Evolutionary conservation across 2,329 filamentous ascomycete genomes (phyloP), one percentile per base, ranked within the genome.

Genomic region (Pseudogymnoascus sp.): DNA sequence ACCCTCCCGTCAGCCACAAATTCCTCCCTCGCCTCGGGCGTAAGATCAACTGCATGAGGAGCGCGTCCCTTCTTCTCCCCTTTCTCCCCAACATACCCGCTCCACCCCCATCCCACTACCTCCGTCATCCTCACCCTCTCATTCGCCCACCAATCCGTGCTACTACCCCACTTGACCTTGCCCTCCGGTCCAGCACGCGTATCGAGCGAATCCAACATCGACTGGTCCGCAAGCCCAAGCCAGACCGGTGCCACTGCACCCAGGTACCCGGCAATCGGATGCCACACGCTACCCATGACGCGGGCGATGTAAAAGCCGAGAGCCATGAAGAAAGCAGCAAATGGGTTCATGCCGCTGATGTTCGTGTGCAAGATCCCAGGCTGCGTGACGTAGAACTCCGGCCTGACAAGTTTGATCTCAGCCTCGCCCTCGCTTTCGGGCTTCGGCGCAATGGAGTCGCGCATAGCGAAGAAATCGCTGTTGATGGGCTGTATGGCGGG

Each of bases 281-380:
- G 93, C 95, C 95, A 99, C 9, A 90, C 90, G 2, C 90, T 96
- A 59, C 95, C 95, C 25, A 92, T 73, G 78, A 83, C 86, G 66
- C 93, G 89, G 12, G 86, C 85, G 14, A 96, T 45, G 73, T 87
- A 87, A 72, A 96, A 87, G 3, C 83, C 78, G 18, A 83, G 71
- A 60, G 84, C 75, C 83, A 95, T 95, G 65, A 82, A 79, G 73
- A 85, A 87, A 66, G 85, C 83, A 64, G 96, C 80, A 67, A 92
- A 79, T 67, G 82, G 80, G 60, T 85, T 82, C 6, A 97, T 81
- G 0, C 90, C 87, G 66, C 97, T 83, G 66, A 99, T 89, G 1
- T 86, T 83, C 1, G 93, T 96, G 61, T 84, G 88, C 67, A 93
- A 89, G 65, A 99, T 83, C 65, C 95, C 95, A 0, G 95, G 95